Evolutionary conservation across 1,284 basidiomycete species (phyloP).

Genomic region (Kwoniella shivajii): DNA sequence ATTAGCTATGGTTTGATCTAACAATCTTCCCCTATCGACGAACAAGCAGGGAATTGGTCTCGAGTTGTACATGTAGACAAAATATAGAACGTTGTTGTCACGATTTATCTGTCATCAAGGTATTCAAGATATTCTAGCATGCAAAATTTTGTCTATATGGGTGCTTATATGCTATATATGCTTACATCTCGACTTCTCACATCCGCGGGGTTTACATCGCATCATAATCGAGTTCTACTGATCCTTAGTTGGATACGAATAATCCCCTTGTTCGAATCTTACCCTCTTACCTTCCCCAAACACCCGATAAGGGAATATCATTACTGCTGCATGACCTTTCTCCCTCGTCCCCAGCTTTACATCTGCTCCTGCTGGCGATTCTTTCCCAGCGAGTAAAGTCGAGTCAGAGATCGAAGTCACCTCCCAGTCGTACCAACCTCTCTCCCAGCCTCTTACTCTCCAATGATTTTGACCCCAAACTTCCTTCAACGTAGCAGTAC

Average conservation of each 20-base stretch:
- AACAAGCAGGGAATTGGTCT: too few relatives aligned
- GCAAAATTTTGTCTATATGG: too few relatives aligned
- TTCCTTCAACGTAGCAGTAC: constrained; percentile 72
- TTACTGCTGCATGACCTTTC: constrained; percentile 32
- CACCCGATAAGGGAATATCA: constrained; percentile 48
- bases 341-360: constrained; percentile 7
- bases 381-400: too few relatives aligned
- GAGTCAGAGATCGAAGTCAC: not conserved
- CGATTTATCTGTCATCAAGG: too few relatives aligned
- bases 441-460: constrained; percentile 38
- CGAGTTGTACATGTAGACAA: not conserved
- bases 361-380: not conserved
- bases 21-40: too few relatives aligned
- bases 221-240: not conserved
- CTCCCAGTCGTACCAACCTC: constrained; percentile 39
- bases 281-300: constrained; percentile 48
- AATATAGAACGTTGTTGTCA: not conserved
- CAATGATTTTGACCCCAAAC: constrained; percentile 57
- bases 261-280: constrained; percentile 45
- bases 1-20: constrained; percentile 10
- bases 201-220: not conserved
- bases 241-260: constrained; percentile 35
- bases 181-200: not conserved
- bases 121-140: too few relatives aligned
- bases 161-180: too few relatives aligned